Evolutionary conservation across 1,284 basidiomycete genomes (phyloP).

Genomic region (Naganishia albida): DNA sequence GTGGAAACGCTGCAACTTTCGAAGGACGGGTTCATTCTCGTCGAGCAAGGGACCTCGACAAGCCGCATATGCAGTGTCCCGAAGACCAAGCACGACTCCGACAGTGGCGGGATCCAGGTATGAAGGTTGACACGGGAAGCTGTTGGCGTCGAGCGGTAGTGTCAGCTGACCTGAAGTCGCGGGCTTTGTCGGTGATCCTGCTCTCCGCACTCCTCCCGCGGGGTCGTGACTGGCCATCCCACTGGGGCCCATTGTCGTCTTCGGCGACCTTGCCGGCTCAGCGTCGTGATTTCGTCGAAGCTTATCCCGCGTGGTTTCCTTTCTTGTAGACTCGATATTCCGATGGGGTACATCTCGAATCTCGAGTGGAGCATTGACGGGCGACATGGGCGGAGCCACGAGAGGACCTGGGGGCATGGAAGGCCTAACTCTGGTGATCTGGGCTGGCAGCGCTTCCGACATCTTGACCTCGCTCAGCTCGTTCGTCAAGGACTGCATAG

Average conservation of each 20-base stretch:
- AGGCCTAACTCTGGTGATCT: not conserved
- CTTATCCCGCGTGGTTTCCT: not conserved
- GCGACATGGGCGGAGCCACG: not conserved
- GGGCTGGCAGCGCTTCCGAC: not conserved
- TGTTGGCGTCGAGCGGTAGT: not conserved
- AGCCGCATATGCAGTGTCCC: not conserved
- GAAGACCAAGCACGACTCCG: not conserved
- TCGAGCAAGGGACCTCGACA: not conserved
- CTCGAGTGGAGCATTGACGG: not conserved
- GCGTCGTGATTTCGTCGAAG: conserved; percentile 5
- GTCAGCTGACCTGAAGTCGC: not conserved
- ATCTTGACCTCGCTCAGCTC: conserved; percentile 8
- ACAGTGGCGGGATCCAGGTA: not conserved
- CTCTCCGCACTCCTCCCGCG: not conserved
- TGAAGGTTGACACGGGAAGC: not conserved
- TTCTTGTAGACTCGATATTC: not conserved
- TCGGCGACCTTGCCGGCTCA: not conserved
- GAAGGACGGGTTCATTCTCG: not conserved
- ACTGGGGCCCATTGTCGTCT: not conserved
- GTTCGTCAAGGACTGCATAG: conserved; percentile 1
- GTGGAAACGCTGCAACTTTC: not conserved
- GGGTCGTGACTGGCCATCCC: not conserved
- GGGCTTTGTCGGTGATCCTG: not conserved
- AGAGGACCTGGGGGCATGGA: not conserved
- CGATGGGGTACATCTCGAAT: not conserved